A percentile compares a stretch with the other conserved stretches of the same genome.
Conservation (phyloP, 163 green algal species). For the Coccomyxa subellipsoidea region DNA sequence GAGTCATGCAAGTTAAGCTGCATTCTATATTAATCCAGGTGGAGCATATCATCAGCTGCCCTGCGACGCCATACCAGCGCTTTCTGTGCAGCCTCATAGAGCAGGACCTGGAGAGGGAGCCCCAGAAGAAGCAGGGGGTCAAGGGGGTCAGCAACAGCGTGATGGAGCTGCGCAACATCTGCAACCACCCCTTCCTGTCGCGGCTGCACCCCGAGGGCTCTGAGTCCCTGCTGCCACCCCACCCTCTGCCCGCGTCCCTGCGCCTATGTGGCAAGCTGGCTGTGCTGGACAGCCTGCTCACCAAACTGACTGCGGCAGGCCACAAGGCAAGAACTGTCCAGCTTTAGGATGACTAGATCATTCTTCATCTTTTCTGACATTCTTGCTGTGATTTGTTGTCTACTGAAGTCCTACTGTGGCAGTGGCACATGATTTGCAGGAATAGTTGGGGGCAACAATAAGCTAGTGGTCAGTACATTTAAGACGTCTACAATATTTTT, state of each 20-base stretch:
- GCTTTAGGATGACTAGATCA: too few relatives aligned
- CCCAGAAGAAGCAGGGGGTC: neutral
- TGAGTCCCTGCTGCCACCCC: conserved; percentile 38
- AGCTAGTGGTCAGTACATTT: too few relatives aligned
- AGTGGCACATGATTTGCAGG: too few relatives aligned
- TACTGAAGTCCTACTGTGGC: too few relatives aligned
- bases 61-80: conserved; percentile 67
- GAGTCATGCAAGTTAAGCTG: too few relatives aligned
- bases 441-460: too few relatives aligned
- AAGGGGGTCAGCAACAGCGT: conserved; percentile 58
- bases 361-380: too few relatives aligned
- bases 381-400: too few relatives aligned
- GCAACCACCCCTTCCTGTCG: conserved; percentile 81
- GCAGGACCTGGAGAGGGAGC: neutral
- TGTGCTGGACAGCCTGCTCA: conserved; percentile 76
- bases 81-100: conserved; percentile 47
- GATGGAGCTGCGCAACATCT: conserved; percentile 86
- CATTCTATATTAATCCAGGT: too few relatives aligned
- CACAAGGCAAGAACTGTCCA: conserved; percentile 69
- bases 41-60: conserved; percentile 58
- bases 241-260: conserved; percentile 46
- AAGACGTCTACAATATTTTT: too few relatives aligned
- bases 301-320: conserved; percentile 52
- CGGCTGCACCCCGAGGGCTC: conserved; percentile 27
- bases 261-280: conserved; percentile 77